Conservation (phyloP, 2,329 filamentous ascomycete genomes). For the Colletotrichum incanum region DNA sequence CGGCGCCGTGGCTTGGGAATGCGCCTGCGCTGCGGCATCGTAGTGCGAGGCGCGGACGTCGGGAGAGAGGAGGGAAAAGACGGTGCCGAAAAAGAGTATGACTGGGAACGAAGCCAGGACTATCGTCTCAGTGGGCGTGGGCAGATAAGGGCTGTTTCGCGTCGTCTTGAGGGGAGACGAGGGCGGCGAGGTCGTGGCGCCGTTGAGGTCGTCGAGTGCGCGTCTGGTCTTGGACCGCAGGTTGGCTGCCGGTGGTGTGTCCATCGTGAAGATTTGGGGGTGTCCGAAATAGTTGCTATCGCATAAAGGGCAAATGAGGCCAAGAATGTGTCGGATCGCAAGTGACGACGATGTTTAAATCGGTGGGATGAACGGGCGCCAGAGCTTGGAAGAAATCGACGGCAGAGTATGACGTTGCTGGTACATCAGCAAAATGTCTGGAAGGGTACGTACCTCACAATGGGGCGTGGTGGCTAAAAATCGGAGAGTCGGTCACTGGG, state of each 20-base stretch:
- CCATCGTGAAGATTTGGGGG: constrained; percentile 28
- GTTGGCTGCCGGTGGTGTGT: constrained; percentile 41
- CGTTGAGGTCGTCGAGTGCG: constrained; percentile 42
- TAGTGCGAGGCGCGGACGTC: constrained; percentile 76
- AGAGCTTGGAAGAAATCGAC: constrained; percentile 38
- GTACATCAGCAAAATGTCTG: not conserved
- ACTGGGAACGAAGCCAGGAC: constrained; percentile 81
- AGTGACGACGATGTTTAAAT: constrained; percentile 13
- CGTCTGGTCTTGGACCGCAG: constrained; percentile 42
- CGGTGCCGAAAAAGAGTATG: constrained; percentile 84
- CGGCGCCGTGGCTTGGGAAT: constrained; percentile 73
- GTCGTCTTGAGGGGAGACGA: constrained; percentile 43
- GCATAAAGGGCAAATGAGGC: constrained; percentile 26
- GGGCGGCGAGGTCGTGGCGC: constrained; percentile 28
- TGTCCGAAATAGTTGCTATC: constrained; percentile 10
- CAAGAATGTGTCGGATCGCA: not conserved
- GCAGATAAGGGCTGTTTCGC: constrained; percentile 74
- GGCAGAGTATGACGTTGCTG: constrained; percentile 41
- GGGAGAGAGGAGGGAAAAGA: constrained; percentile 86
- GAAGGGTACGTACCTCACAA: constrained; percentile 15
- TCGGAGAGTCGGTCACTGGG: constrained; percentile 1
- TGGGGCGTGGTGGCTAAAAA: constrained; percentile 4
- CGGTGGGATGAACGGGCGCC: constrained; percentile 5
- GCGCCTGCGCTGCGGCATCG: constrained; percentile 74
- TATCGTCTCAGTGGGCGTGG: constrained; percentile 77